A percentile compares a stretch with the other conserved stretches of the same genome.
Evolutionary conservation across 495 filamentous ascomycete species (phyloP).

Genomic region (Aspergillus egyptiacus): DNA sequence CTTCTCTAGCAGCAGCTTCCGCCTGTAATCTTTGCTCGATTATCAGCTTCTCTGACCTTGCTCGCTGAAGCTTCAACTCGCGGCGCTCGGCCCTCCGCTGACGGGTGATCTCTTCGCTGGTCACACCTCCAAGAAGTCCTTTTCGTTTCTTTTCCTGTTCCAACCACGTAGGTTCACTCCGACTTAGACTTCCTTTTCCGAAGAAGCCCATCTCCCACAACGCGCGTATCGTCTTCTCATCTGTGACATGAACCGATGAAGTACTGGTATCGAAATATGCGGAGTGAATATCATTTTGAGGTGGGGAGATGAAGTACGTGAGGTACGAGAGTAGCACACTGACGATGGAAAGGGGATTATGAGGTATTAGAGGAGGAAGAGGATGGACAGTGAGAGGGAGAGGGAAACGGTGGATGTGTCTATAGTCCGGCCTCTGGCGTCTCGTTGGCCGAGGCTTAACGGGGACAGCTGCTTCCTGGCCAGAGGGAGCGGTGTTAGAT

Average conservation of each 20-base stretch:
- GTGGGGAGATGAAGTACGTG: slow-evolving; percentile 60
- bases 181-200: slow-evolving; percentile 85
- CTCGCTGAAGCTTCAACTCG: slow-evolving; percentile 81
- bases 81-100: slow-evolving; percentile 71
- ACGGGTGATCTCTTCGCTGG: slow-evolving; percentile 74
- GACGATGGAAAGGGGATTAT: slow-evolving; percentile 83
- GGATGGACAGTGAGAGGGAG: slow-evolving; percentile 75
- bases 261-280: slow-evolving; percentile 75
- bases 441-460: slow-evolving; percentile 29
- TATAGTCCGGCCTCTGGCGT: slow-evolving; percentile 59
- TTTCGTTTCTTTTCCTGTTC: slow-evolving; percentile 68
- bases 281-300: slow-evolving; percentile 66
- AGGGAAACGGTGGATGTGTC: slow-evolving; percentile 68
- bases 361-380: slow-evolving; percentile 79
- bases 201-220: slow-evolving; percentile 97
- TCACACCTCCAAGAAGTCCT: slow-evolving; percentile 55
- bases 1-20: slow-evolving; percentile 47
- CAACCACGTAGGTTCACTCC: slow-evolving; percentile 91
- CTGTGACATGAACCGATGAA: slow-evolving; percentile 77
- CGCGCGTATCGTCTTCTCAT: slow-evolving; percentile 63
- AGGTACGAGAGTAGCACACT: slow-evolving; percentile 71
- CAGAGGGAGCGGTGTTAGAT: slow-evolving; percentile 8
- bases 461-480: slow-evolving; percentile 16
- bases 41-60: slow-evolving; percentile 72
- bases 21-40: slow-evolving; percentile 64